Percentiles rank a stretch among this genome's conserved stretches.
phyloP scores from a whole-genome alignment of 1,284 basidiomycete genomes.

The Pholiota adiposa region DNA sequence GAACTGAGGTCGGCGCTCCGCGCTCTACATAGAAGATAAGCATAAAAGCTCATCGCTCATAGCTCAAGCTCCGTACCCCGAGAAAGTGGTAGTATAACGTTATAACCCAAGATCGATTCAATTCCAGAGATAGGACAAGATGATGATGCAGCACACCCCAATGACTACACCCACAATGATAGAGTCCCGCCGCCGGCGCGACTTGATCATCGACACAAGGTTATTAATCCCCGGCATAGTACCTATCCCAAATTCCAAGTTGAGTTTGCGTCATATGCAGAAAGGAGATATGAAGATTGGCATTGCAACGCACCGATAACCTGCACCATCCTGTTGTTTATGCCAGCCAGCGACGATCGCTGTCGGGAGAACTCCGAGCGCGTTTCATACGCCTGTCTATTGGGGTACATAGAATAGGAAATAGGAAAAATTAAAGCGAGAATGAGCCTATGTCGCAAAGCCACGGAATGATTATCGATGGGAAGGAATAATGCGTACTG shows the following conservation, averaged over 20 bases:
- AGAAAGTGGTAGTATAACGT: neutral
- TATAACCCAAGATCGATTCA: conserved; percentile 25
- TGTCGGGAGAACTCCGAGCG: conserved; percentile 94
- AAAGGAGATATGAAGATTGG: conserved; percentile 2
- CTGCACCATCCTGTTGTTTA: conserved; percentile 83
- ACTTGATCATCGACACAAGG: conserved; percentile 90
- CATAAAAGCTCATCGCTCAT: too few relatives aligned
- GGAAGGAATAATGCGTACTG: conserved; percentile 72
- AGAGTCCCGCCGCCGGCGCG: conserved; percentile 87
- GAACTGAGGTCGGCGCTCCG: too few relatives aligned
- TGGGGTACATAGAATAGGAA: neutral
- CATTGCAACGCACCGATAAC: conserved; percentile 69
- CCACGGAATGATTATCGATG: neutral
- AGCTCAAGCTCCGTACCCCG: too few relatives aligned
- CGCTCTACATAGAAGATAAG: too few relatives aligned
- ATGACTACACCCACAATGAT: conserved; percentile 89
- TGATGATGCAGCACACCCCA: conserved; percentile 79
- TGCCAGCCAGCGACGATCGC: conserved; percentile 71
- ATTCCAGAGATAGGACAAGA: conserved; percentile 80
- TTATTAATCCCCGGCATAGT: conserved; percentile 95
- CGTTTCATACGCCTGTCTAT: conserved; percentile 96
- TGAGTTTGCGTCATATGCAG: too few relatives aligned
- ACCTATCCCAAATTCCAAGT: conserved; percentile 50
- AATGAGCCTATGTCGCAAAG: neutral
- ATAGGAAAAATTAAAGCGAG: neutral